Evolutionary conservation across 805 yeast species (phyloP).

Genomic region (Sungouiella thailandica): DNA sequence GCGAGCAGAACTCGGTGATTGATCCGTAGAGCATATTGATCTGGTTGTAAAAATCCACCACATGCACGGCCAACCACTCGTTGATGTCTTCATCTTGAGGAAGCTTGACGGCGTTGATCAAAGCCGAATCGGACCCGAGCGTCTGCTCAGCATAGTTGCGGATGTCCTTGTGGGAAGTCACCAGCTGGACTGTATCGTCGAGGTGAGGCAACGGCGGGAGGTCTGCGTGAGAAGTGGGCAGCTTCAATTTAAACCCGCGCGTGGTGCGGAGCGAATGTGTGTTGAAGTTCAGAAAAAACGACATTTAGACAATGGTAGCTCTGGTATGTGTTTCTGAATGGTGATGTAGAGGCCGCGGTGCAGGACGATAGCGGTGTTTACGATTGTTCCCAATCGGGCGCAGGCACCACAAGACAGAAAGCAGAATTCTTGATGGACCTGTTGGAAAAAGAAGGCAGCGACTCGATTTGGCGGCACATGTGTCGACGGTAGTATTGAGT

Average conservation of each 20-base stretch:
- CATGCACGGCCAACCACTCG: slow-evolving; percentile 97
- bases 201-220: slow-evolving; percentile 24
- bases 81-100: slow-evolving; percentile 89
- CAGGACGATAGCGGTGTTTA: slow-evolving; percentile 9
- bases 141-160: slow-evolving; percentile 92
- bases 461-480: too few relatives aligned
- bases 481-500: slow-evolving; percentile 1
- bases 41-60: slow-evolving; percentile 95
- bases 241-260: slow-evolving; percentile 40
- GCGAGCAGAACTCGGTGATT: slow-evolving; percentile 94
- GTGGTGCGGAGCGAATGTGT: slow-evolving; percentile 39
- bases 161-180: slow-evolving; percentile 63
- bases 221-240: slow-evolving; percentile 28
- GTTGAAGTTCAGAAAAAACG: slow-evolving; percentile 41
- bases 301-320: too few relatives aligned
- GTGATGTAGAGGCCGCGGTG: background rate
- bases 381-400: slow-evolving; percentile 10
- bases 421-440: slow-evolving; percentile 5
- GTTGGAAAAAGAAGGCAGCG: too few relatives aligned
- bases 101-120: slow-evolving; percentile 87
- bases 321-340: background rate
- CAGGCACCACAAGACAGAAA: slow-evolving; percentile 1
- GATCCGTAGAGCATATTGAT: slow-evolving; percentile 95
- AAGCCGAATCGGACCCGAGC: slow-evolving; percentile 84
- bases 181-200: slow-evolving; percentile 24